Evolutionary conservation across 2,329 filamentous ascomycete genomes (phyloP).

Genomic region (Epichloe hybrida): DNA sequence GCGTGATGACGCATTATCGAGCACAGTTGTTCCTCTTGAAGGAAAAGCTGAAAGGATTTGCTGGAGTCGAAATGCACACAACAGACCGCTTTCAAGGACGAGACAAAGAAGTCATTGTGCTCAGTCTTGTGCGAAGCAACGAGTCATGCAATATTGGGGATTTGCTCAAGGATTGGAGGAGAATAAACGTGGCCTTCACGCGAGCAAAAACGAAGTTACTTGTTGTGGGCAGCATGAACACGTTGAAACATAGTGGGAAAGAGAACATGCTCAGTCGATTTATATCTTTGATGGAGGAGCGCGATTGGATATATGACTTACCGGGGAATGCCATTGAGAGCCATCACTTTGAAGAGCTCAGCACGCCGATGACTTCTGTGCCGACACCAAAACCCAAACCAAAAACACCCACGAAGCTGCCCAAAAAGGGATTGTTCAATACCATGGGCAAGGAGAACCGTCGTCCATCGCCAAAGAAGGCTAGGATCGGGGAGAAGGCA

Average conservation of each 20-base stretch:
- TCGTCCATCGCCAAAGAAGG: constrained; percentile 36
- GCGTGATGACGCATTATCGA: constrained; percentile 94
- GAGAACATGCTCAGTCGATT: constrained; percentile 69
- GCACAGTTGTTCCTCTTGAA: constrained; percentile 78
- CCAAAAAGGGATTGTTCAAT: constrained; percentile 8
- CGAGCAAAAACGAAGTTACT: constrained; percentile 84
- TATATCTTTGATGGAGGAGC: constrained; percentile 61
- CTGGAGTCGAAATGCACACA: constrained; percentile 82
- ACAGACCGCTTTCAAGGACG: constrained; percentile 94
- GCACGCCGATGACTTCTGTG: constrained; percentile 27
- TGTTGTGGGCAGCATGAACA: constrained; percentile 70
- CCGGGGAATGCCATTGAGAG: constrained; percentile 47
- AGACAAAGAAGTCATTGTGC: constrained; percentile 84
- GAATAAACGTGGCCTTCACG: constrained; percentile 93
- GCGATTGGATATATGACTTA: constrained; percentile 69
- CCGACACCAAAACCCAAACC: constrained; percentile 5
- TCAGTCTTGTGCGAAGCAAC: constrained; percentile 81
- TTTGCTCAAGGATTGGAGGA: constrained; percentile 75
- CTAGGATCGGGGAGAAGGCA: constrained; percentile 44
- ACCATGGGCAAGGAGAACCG: constrained; percentile 30
- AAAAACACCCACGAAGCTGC: constrained; percentile 17
- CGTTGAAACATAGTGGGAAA: constrained; percentile 57
- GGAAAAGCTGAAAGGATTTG: constrained; percentile 47
- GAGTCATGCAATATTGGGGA: constrained; percentile 79
- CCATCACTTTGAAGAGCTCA: constrained; percentile 52